Evolutionary conservation across 2,329 filamentous ascomycete species (phyloP).

Genomic region (Colletotrichum siamense): DNA sequence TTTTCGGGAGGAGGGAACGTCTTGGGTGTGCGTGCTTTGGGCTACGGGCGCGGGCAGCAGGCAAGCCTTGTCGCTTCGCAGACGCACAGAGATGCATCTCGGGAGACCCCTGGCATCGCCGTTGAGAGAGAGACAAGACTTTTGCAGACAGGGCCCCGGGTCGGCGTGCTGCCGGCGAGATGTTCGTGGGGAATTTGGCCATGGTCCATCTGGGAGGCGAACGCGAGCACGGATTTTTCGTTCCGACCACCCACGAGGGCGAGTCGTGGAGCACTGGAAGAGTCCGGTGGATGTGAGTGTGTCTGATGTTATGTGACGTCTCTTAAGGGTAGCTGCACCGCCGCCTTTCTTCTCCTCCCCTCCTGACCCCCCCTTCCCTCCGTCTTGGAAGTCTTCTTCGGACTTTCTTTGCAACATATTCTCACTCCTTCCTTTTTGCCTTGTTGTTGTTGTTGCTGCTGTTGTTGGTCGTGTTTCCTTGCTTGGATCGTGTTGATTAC

Average conservation of each 20-base stretch:
- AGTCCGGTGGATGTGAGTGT: background rate
- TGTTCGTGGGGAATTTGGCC: background rate
- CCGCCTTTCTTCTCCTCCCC: background rate
- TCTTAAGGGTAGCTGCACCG: constrained; percentile 14
- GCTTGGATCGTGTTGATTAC: constrained; percentile 9
- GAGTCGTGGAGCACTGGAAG: background rate
- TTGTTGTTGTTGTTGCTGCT: background rate
- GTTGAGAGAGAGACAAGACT: background rate
- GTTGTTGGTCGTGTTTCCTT: background rate
- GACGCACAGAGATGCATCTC: background rate
- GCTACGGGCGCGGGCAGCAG: background rate
- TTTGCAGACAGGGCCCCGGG: background rate
- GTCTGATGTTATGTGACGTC: constrained; percentile 8
- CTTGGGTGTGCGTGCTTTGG: background rate
- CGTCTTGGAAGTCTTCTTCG: background rate
- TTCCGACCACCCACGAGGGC: background rate
- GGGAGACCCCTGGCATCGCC: background rate
- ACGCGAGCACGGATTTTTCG: background rate
- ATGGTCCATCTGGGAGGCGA: background rate
- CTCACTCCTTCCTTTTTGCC: background rate
- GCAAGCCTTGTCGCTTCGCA: background rate
- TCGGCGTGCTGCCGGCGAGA: constrained; percentile 12
- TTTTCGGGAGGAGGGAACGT: background rate
- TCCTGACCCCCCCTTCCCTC: background rate
- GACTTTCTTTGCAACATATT: background rate